A percentile compares a stretch with the other conserved stretches of the same genome.
phyloP scores from a whole-genome alignment of 345 rosid species.

The Melaleuca quinquenervia region DNA sequence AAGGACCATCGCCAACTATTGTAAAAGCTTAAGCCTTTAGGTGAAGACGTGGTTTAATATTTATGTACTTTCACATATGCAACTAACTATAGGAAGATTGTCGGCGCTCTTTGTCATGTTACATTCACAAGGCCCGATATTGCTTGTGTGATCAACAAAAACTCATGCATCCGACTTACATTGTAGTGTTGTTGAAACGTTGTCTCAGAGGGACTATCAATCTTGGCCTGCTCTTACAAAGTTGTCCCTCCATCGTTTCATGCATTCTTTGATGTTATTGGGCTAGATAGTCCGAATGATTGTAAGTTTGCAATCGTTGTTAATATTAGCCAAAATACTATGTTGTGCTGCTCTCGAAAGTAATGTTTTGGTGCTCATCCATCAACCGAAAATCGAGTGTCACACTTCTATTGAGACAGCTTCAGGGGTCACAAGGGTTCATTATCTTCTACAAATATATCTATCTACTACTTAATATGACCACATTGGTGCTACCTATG shows the following conservation, averaged over 20 bases:
- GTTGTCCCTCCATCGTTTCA: neutral
- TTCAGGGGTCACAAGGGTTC: neutral
- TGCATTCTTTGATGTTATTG: rapidly evolving
- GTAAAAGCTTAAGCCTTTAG: too few species aligned
- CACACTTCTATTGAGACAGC: rapidly evolving
- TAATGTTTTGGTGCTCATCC: neutral
- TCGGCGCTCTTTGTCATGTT: neutral
- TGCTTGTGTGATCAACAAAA: neutral
- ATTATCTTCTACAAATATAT: neutral
- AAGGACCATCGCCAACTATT: too few species aligned
- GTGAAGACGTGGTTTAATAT: too few species aligned
- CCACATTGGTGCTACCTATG: neutral
- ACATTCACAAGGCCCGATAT: neutral
- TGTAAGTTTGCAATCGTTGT: rapidly evolving
- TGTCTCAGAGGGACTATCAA: neutral
- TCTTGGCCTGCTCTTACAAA: neutral
- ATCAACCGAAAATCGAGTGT: neutral
- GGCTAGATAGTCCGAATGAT: rapidly evolving
- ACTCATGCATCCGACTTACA: neutral
- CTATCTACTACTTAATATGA: neutral
- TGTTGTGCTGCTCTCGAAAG: neutral
- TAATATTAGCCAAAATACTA: rapidly evolving
- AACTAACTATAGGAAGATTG: neutral
- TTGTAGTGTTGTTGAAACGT: rapidly evolving
- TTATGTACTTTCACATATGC: too few species aligned